phyloP scores from a whole-genome alignment of 495 filamentous ascomycete species.

The Jackrogersella minutella region DNA sequence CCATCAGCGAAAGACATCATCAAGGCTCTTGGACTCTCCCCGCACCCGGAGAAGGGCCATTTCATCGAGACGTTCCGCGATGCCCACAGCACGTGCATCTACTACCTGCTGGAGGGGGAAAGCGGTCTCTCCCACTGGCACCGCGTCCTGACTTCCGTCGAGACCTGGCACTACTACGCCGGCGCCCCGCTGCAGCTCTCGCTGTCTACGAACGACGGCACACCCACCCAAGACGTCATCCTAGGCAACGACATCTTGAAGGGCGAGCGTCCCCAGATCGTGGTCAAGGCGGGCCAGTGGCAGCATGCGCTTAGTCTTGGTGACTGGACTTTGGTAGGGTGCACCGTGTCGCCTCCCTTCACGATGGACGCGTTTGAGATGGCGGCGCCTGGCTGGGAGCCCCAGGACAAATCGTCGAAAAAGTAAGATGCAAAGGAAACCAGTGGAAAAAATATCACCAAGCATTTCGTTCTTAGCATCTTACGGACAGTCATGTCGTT shows the following conservation, averaged over 20 bases:
- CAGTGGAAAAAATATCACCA: no score
- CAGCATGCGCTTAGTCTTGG: constrained; percentile 53
- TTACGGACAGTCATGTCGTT: neutral
- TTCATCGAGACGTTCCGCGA: constrained; percentile 57
- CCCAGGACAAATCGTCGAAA: constrained; percentile 28
- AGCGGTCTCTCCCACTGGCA: constrained; percentile 56
- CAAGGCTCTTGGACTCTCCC: constrained; percentile 44
- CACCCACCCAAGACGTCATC: constrained; percentile 29
- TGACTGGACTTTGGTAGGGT: constrained; percentile 57
- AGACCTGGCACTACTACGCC: constrained; percentile 60
- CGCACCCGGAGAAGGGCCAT: constrained; percentile 57
- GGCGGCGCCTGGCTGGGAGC: constrained; percentile 49
- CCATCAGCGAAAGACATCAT: constrained; percentile 50
- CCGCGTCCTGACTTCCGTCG: constrained; percentile 52
- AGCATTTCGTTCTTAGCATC: neutral
- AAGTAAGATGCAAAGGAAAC: no score
- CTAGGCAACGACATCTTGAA: constrained; percentile 51
- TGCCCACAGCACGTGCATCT: constrained; percentile 55
- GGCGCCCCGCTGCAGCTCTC: constrained; percentile 54
- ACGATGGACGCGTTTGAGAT: constrained; percentile 49
- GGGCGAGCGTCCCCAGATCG: constrained; percentile 52
- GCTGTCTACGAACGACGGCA: constrained; percentile 50
- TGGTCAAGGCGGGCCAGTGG: constrained; percentile 50
- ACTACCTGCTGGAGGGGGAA: constrained; percentile 58
- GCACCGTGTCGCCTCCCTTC: constrained; percentile 50